A percentile compares a stretch with the other conserved stretches of the same genome.
Evolutionary conservation across 441 rosid genomes (phyloP).

Genomic region (Adansonia rubrostipa): DNA sequence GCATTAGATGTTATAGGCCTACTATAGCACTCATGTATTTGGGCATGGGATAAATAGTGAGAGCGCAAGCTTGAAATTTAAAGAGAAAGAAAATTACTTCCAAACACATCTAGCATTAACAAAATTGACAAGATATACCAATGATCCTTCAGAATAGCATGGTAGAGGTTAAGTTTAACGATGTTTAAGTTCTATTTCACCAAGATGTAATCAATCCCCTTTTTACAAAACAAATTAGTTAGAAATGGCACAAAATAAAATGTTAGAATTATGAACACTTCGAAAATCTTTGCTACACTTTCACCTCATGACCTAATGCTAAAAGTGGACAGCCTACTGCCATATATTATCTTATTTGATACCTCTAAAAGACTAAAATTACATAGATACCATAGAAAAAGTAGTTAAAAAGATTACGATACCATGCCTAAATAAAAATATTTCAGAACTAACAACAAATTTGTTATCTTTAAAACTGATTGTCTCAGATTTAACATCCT

Average conservation of each 20-base stretch:
- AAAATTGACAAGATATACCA: conserved; percentile 54
- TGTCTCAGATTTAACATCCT: conserved; percentile 73
- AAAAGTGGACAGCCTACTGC: neutral
- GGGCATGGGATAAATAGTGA: too few species aligned
- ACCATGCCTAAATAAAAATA: neutral
- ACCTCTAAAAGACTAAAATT: neutral
- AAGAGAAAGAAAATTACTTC: neutral
- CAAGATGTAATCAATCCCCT: conserved; percentile 62
- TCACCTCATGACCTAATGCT: neutral
- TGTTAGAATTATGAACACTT: conserved; percentile 22
- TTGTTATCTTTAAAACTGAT: conserved; percentile 55
- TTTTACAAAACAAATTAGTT: conserved; percentile 51
- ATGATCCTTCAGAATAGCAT: conserved; percentile 90
- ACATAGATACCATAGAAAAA: neutral
- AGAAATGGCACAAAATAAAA: neutral
- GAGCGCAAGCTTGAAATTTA: neutral
- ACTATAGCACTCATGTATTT: too few species aligned
- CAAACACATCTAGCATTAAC: conserved; percentile 26
- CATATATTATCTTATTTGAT: neutral
- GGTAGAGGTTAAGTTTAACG: conserved; percentile 83
- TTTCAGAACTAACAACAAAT: conserved; percentile 20
- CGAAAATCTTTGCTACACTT: conserved; percentile 20
- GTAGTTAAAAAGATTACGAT: neutral
- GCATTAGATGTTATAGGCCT: too few species aligned
- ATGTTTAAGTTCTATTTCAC: conserved; percentile 69